Conservation (phyloP, 306 rosid species). For the Citrullus colocynthis region DNA sequence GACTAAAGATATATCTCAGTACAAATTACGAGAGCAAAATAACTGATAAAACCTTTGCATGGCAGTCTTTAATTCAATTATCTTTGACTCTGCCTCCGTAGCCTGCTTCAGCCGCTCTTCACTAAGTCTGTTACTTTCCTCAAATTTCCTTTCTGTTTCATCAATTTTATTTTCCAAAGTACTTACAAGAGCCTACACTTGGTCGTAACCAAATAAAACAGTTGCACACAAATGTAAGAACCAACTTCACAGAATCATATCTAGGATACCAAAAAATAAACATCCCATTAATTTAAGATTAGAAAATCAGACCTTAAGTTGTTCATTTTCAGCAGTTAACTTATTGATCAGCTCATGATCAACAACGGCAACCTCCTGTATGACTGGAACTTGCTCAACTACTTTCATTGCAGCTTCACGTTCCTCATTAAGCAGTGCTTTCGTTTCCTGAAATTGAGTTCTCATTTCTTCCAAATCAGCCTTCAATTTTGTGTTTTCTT, state of each 20-base stretch:
- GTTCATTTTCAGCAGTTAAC: conserved; percentile 57
- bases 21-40: conserved; percentile 9
- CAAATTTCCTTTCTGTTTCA: conserved; percentile 50
- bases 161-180: conserved; percentile 62
- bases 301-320: conserved; percentile 40
- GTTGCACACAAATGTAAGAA: conserved; percentile 1
- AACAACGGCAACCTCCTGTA: not conserved
- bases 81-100: conserved; percentile 60
- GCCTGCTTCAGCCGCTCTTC: conserved; percentile 80
- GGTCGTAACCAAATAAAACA: conserved; percentile 7
- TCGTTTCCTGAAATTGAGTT: conserved; percentile 42
- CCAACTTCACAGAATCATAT: not conserved
- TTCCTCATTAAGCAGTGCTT: conserved; percentile 36
- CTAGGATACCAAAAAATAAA: not conserved
- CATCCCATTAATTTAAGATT: not conserved
- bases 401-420: conserved; percentile 30
- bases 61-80: conserved; percentile 62
- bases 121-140: conserved; percentile 39
- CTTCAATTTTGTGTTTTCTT: conserved; percentile 56
- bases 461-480: conserved; percentile 45
- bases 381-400: conserved; percentile 10
- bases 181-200: conserved; percentile 51
- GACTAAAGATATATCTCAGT: conserved; percentile 2
- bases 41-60: conserved; percentile 57
- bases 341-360: conserved; percentile 20